phyloP scores from a whole-genome alignment of 257 asterid species.

The Ilex aquifolium region DNA sequence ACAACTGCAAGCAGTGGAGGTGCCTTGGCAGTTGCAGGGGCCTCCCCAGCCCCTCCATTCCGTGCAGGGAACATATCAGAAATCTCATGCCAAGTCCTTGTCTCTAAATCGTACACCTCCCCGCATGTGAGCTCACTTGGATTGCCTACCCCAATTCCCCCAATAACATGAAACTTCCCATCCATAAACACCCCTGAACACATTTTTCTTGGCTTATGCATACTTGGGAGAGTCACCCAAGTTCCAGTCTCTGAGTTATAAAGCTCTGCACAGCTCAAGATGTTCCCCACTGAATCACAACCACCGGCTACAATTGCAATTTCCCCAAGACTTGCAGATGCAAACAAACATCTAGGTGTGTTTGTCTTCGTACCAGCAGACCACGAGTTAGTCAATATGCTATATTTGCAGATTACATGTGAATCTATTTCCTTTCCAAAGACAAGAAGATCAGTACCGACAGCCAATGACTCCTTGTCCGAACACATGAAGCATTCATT shows the following conservation, averaged over 20 bases:
- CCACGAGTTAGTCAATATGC: constrained; percentile 32
- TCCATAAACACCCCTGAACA: constrained; percentile 86
- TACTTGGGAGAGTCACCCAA: constrained; percentile 66
- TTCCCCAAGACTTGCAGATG: constrained; percentile 75
- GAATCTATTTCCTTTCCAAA: constrained; percentile 28
- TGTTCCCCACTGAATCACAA: constrained; percentile 44
- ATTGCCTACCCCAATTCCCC: constrained; percentile 61
- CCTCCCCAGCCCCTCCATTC: constrained; percentile 22
- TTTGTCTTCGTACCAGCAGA: constrained; percentile 20
- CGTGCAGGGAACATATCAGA: constrained; percentile 65
- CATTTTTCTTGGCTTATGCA: constrained; percentile 67
- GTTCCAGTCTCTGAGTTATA: constrained; percentile 50
- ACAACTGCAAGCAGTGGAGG: constrained; percentile 90
- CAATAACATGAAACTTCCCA: constrained; percentile 62
- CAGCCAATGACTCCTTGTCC: constrained; percentile 41
- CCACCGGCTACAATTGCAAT: constrained; percentile 84
- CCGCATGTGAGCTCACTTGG: constrained; percentile 52
- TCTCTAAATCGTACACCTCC: constrained; percentile 57
- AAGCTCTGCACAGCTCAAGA: constrained; percentile 62
- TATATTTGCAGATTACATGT: constrained; percentile 25
- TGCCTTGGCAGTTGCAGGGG: constrained; percentile 55
- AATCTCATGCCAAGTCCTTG: constrained; percentile 53
- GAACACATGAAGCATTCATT: constrained; percentile 33
- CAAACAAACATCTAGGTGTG: constrained; percentile 46
- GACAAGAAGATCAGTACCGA: constrained; percentile 40